Evolutionary conservation across 2,329 filamentous ascomycete species (phyloP).

Genomic region (Harringtonia lauricola): DNA sequence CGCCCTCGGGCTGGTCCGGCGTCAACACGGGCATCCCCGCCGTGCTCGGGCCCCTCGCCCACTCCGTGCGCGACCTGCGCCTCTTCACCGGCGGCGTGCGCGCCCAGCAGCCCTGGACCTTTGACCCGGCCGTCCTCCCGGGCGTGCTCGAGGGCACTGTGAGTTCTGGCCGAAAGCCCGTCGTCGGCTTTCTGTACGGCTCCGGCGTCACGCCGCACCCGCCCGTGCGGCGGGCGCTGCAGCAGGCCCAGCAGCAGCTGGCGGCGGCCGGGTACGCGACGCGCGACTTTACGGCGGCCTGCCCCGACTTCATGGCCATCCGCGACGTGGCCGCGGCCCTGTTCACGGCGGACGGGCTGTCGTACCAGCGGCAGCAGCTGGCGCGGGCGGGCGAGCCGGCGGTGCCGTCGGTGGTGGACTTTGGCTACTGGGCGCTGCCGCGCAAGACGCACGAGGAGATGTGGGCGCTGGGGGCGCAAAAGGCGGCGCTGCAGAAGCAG

Average conservation of each 20-base stretch:
- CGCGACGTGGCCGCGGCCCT: constrained; percentile 8
- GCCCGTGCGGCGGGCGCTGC: constrained; percentile 5
- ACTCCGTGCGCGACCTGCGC: constrained; percentile 6
- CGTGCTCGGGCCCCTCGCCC: constrained; percentile 7
- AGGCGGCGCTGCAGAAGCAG: constrained; percentile 9
- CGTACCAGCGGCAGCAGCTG: constrained; percentile 10
- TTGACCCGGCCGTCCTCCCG: constrained; percentile 8
- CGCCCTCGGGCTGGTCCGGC: constrained; percentile 7
- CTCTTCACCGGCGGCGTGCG: constrained; percentile 7
- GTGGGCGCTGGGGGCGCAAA: constrained; percentile 10
- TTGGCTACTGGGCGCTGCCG: constrained; percentile 10
- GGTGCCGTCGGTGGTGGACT: constrained; percentile 7
- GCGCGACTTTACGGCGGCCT: constrained; percentile 9
- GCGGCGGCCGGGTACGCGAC: constrained; percentile 7
- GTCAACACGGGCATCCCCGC: constrained; percentile 10
- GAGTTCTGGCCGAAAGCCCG: too few relatives aligned
- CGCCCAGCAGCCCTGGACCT: constrained; percentile 6
- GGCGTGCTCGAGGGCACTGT: constrained; percentile 9
- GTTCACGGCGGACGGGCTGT: constrained; percentile 9
- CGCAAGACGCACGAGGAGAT: constrained; percentile 9
- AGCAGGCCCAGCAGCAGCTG: constrained; percentile 5
- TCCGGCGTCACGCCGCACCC: constrained; percentile 8
- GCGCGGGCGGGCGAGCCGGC: constrained; percentile 8
- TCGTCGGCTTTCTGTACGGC: constrained; percentile 5
- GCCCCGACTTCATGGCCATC: constrained; percentile 10